A percentile compares a stretch with the other conserved stretches of the same genome.
phyloP scores from a whole-genome alignment of 352 stramenopile species.

The Globisporangium spinosum region DNA sequence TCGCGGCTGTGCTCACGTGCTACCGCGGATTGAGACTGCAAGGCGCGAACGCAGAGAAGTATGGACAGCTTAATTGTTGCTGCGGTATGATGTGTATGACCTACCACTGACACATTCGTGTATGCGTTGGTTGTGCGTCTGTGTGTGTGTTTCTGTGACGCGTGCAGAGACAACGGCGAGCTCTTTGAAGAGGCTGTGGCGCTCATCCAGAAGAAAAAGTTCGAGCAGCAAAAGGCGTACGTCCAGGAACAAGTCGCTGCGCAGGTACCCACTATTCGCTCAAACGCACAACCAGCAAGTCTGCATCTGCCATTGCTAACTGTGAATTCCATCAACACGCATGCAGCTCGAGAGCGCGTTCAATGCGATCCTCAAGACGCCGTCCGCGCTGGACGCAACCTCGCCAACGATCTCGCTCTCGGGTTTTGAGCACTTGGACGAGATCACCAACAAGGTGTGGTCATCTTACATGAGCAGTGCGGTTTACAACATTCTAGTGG shows the following conservation, averaged over 20 bases:
- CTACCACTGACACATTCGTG: background rate
- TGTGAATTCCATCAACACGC: background rate
- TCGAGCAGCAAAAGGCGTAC: slow-evolving; percentile 76
- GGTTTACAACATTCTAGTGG: background rate
- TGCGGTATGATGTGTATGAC: background rate
- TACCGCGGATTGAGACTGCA: slow-evolving; percentile 65
- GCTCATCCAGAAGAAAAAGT: slow-evolving; percentile 69
- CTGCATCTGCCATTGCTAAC: background rate
- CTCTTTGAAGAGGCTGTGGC: slow-evolving; percentile 76
- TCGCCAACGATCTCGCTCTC: slow-evolving; percentile 57
- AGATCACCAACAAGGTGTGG: slow-evolving; percentile 15
- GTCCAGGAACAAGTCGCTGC: slow-evolving; percentile 58
- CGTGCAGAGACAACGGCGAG: slow-evolving; percentile 52
- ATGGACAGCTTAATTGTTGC: background rate
- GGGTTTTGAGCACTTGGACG: slow-evolving; percentile 44
- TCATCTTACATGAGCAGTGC: background rate
- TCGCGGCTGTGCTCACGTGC: slow-evolving; percentile 74
- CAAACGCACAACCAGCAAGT: background rate
- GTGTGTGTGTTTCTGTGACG: background rate
- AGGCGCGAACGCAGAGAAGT: slow-evolving; percentile 45
- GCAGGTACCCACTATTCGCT: slow-evolving; percentile 30
- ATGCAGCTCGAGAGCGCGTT: slow-evolving; percentile 47
- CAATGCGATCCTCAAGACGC: slow-evolving; percentile 56
- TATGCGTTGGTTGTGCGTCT: background rate
- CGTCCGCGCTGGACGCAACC: slow-evolving; percentile 28